phyloP scores from a whole-genome alignment of 2,329 filamentous ascomycete species.

The Pseudogymnoascus sp. region DNA sequence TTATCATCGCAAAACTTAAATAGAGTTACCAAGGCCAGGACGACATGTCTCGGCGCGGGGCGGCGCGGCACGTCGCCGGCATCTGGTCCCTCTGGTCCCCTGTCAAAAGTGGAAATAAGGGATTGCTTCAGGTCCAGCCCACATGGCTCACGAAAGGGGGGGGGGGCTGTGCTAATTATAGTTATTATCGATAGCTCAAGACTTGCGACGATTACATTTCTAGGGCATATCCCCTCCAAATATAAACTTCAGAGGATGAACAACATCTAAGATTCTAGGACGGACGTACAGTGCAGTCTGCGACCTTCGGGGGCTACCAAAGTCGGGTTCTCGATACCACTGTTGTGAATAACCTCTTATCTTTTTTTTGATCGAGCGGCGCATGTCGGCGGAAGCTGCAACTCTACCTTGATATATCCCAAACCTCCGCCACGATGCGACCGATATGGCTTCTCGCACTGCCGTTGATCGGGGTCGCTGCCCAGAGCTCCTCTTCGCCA shows the following conservation, averaged over 20 bases:
- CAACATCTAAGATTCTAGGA: not conserved
- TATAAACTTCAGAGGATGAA: not conserved
- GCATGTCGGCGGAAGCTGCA: not conserved
- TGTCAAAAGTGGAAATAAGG: not conserved
- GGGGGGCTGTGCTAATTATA: not conserved
- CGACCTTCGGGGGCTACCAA: not conserved
- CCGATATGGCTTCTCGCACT: not conserved
- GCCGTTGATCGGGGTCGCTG: not conserved
- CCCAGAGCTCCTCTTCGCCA: not conserved
- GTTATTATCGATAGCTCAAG: not conserved
- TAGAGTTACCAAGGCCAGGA: too few relatives aligned
- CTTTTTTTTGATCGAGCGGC: not conserved
- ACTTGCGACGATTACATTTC: not conserved
- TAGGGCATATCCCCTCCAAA: not conserved
- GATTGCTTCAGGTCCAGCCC: not conserved
- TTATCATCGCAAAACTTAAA: not conserved
- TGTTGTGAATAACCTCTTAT: not conserved
- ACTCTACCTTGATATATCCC: not conserved
- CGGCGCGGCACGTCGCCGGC: not conserved
- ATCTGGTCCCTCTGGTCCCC: not conserved
- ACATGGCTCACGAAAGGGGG: not conserved
- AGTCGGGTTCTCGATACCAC: not conserved
- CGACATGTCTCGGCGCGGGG: not conserved
- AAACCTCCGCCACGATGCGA: not conserved
- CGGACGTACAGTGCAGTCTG: not conserved